Base-by-base conservation (phyloP, 805 yeast genomes). In the Wickerhamomyces canadensis region DNA sequence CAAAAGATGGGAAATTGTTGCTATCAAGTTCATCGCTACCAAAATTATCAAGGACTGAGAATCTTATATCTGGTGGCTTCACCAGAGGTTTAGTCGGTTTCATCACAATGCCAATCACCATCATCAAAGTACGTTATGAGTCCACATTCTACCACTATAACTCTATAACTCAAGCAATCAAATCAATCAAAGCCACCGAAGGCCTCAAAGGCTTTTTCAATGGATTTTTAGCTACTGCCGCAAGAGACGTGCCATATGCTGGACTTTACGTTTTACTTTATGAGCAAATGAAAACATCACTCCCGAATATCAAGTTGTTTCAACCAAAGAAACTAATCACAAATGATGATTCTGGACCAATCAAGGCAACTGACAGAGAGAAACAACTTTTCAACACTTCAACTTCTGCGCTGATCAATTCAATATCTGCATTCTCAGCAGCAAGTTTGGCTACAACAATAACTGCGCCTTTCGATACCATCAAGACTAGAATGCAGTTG, bases 171-270 rank as follows among this genome's bases (percentile, higher is more conserved):
- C 78, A 76, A 25, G 91, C 95, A 0, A 53, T 74, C 1, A 60
- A 48, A 25, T 74, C 76, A 6, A 83, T 87, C 4, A 77, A 71
- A 41, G 37, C 43, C 9, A 57, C 57, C 2, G 76, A 76, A 36
- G 76, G 88, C 0, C 27, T 78, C 0, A 53, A 59, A 16, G 94
- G 95, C 13, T 88, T 91, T 55, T 88, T 88, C 58, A 72, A 77
- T 42, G 98, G 98, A 0, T 84, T 83, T 50, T 78, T 84, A 1
- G 95, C 94, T 3, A 93, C 98, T 0, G 72, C 82, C 43, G 72
- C 85, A 11, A 64, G 98, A 45, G 98, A 93, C 61, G 94, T 96
- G 18, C 98, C 98, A 0, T 85, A 93, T 58, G 97, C 98, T 6
- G 98, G 98, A 0, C 55, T 93, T 4, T 91, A 93, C 52, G 87